Evolutionary conservation across 2,329 filamentous ascomycete genomes (phyloP).

Genomic region (Clarireedia monteithiana): DNA sequence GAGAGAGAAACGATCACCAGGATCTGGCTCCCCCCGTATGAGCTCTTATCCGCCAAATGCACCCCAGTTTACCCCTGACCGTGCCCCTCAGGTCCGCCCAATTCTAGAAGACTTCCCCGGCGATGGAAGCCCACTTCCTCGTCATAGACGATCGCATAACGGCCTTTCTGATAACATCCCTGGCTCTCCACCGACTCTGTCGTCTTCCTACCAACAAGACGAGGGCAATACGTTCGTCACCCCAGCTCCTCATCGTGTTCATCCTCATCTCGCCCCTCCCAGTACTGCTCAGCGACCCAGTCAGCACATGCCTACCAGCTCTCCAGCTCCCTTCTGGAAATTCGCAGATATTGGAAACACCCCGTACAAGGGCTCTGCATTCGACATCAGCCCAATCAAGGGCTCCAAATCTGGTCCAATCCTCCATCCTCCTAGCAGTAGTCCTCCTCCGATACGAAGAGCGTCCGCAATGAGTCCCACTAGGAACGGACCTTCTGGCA

Average conservation of each 20-base stretch:
- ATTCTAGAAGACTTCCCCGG: conserved; percentile 23
- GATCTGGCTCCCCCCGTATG: conserved; percentile 47
- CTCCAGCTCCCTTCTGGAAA: conserved; percentile 83
- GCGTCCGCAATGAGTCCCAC: conserved; percentile 24
- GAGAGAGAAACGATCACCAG: conserved; percentile 48
- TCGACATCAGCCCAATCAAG: conserved; percentile 54
- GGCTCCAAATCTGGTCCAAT: conserved; percentile 26
- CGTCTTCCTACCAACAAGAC: conserved; percentile 55
- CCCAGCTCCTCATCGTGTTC: conserved; percentile 63
- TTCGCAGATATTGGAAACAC: conserved; percentile 72
- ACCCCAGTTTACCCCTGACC: conserved; percentile 50
- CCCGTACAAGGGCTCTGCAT: conserved; percentile 45
- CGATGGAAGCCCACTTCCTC: conserved; percentile 55
- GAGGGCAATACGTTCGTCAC: conserved; percentile 58
- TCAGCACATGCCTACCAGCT: conserved; percentile 79
- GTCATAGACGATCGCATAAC: conserved; percentile 38
- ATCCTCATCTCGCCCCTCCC: conserved; percentile 68
- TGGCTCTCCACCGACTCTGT: conserved; percentile 49
- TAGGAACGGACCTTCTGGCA: conserved; percentile 15
- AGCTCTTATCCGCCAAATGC: conserved; percentile 38
- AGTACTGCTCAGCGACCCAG: conserved; percentile 75
- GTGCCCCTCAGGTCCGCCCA: conserved; percentile 34
- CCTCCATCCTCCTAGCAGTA: conserved; percentile 44
- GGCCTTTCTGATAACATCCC: conserved; percentile 43
- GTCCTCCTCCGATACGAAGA: conserved; percentile 37